Base-by-base conservation (phyloP, 2,329 filamentous ascomycete species). In the Eutypella sp. region DNA sequence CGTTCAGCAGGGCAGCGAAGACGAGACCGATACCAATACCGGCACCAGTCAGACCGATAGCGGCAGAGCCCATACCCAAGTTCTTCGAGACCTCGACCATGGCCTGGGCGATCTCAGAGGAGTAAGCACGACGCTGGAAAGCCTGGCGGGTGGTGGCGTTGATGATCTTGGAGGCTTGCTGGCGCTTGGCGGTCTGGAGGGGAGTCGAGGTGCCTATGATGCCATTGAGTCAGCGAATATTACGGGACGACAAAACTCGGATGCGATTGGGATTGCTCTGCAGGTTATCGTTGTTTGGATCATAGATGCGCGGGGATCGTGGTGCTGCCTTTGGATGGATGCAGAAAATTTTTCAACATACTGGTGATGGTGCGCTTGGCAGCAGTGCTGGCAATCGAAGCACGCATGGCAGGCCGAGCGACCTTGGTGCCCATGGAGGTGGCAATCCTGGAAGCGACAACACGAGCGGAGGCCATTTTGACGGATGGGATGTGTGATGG, bases 1-100 rank as follows among this genome's bases (percentile, higher is more conserved):
- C 84, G 75, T 87, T 84, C 69, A 95, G 81, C 70, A 95, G 87
- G 67, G 87, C 84, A 69, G 86, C 88, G 83, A 95, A 95, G 70
- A 95, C 89, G 69, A 92, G 84, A 81, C 89, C 89, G 75, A 93
- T 95, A 88, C 89, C 89, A 73, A 93, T 89, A 89, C 88, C 87
- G 69, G 87, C 86, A 85, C 86, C 86, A 69, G 86, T 88, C 67
- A 95, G 86, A 86, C 89, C 89, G 69, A 95, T 90, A 78, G 89
- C 89, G 67, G 89, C 89, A 63, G 84, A 78, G 74, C 87, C 87
- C 86, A 90, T 90, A 81, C 87, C 87, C 67, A 90, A 72, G 84
- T 90, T 90, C 82, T 89, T 87, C 74, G 87, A 90, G 75, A 89
- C 86, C 81, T 90, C 85, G 71, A 91, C 87, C 78, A 91, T 85